Evolutionary conservation across 1,284 basidiomycete species (phyloP), one percentile per base, ranked within the genome.

Genomic region (Rhodotorula glutinis): DNA sequence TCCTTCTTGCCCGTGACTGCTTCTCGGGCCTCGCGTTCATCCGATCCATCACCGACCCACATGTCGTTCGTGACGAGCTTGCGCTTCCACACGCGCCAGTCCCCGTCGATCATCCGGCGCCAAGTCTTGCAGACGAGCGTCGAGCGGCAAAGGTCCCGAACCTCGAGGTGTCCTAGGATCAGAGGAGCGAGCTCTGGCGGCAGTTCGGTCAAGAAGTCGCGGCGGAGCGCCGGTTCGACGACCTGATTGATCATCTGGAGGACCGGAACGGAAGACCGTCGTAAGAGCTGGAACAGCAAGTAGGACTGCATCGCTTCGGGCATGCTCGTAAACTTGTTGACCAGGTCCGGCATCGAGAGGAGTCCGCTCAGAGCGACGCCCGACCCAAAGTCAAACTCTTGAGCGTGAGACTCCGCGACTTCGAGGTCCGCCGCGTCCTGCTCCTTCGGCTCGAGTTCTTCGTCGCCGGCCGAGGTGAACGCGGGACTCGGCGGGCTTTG

Each of bases 121-220:
- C 91, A 93, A 17, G 88, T 80, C 76, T 85, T 87, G 59, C 88
- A 90, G 30, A 93, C 91, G 38, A 88, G 83, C 17, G 88, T 88
- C 23, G 90, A 89, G 46, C 89, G 87, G 49, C 88, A 86, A 53
- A 93, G 85, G 25, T 88, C 86, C 10, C 85, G 82, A 73, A 87
- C 89, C 4, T 89, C 85, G 29, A 93, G 85, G 76, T 84, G 90
- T 72, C 86, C 87, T 66, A 93, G 83, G 66, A 93, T 83, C 66
- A 88, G 86, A 0, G 89, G 88, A 57, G 90, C 87, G 55, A 93
- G 85, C 74, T 93, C 91, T 27, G 89, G 87, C 13, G 91, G 91
- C 10, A 93, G 83, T 53, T 91, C 84, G 3, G 87, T 89, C 71
- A 93, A 82, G 77, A 92, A 93, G 79, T 93, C 91, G 73, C 91